Evolutionary conservation across 1,284 basidiomycete species (phyloP), one percentile per base, ranked within the genome.

Genomic region (Microbotryum silenes-acaulis): DNA sequence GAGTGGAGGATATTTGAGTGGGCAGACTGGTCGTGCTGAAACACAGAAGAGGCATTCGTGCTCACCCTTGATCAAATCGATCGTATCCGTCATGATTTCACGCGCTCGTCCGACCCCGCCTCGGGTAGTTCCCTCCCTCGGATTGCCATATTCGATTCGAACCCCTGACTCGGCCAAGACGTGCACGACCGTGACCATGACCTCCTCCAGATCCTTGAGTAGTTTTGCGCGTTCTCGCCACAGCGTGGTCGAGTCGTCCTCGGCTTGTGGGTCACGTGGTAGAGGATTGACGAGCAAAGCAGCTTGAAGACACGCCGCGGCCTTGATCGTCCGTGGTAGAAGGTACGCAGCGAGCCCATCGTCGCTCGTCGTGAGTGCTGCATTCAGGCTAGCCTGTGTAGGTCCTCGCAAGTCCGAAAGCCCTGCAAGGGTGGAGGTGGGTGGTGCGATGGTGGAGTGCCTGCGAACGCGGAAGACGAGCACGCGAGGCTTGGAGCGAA

Each of bases 271-370:
- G 29, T 54, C 12, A 21, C 20, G 14, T 27, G n/a, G 21, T 42
- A n/a, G 27, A 27, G 12, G 31, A 21, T 21, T 33, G 18, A 37
- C 42, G 20, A 54, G 31, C 53, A 16, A 18, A 16, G 21, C 37
- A 21, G 20, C 21, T 25, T 23, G 51, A 29, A 52, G 48, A 23
- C 29, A 23, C 23, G 48, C 29, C 48, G 27, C 29, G 23, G 27
- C 29, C 51, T 52, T 37, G 51, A 7, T 25, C 44, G 25, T 45
- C 44, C 6, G 37, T 0, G 12, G 37, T n/a, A 59, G 37, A 60
- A 67, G 62, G 45, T 62, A 69, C 14, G 60, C 63, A 23, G 61
- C 61, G 57, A 69, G 63, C 50, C 66, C 67, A 16, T 66, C 58
- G 23, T 61, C 58, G 0, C 12, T 50, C 50, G 21, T 50, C 51